Evolutionary conservation across 1,139 yeast species (phyloP), one percentile per base, ranked within the genome.

Genomic region (Nakaseomyces nivariensis): DNA sequence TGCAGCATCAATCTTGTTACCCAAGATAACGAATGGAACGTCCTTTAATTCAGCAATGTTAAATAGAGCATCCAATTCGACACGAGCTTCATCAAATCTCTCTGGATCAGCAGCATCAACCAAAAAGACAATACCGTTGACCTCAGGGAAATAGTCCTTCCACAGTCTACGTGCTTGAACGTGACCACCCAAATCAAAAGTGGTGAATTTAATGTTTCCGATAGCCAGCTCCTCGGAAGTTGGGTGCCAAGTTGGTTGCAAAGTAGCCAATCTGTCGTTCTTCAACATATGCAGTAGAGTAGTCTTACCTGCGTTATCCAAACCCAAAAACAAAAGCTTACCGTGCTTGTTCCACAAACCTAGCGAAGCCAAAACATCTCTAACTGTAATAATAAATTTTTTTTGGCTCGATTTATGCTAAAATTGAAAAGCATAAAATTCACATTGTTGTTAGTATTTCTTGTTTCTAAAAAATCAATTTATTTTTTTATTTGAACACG

Each of bases 121-220:
- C 55, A 94, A 77, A 71, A 87, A 94, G 31, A 92, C 97, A 61
- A 92, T 92, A 49, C 97, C 98, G 69, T 89, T 86, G 51, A 92
- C 98, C 72, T 92, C 98, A 50, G 98, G 99, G 82, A 94, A 92
- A 71, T 92, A 92, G 69, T 92, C 97, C 69, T 89, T 90, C 99
- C 99, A 92, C 67, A 92, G 81, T 73, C 98, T 88, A 74, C 99
- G 90, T 46, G 98, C 98, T 72, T 90, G 97, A 68, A 80, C 84
- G 75, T 92, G 98, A 43, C 99, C 99, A 70, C 99, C 99, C 63
- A 92, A 78, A 71, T 92, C 99, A 63, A 92, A 92, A 41, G 98
- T 94, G 54, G 99, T 92, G 77, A 92, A 92, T 70, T 92, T 85
- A 56, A 92, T 95, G 58, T 86, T 85, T 57, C 97, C 98, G 63